Evolutionary conservation across 108 stramenopile genomes (phyloP).

Genomic region (Cyclotella baltica): DNA sequence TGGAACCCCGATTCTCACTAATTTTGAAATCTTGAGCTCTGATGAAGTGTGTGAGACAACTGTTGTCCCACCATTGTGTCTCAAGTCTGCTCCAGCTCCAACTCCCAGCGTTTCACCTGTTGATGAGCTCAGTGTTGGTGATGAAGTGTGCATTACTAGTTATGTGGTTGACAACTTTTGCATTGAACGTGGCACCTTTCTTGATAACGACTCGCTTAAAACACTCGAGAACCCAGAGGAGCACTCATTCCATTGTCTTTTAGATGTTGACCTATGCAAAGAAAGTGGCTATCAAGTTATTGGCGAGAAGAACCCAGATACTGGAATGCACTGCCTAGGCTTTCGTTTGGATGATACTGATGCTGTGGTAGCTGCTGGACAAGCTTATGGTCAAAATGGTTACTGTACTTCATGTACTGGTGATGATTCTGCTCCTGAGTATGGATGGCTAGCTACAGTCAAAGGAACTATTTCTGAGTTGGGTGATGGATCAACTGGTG

Average conservation of each 20-base stretch:
- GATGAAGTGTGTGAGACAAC: not conserved
- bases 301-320: slow-evolving; percentile 22
- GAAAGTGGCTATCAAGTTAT: slow-evolving; percentile 37
- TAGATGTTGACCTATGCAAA: slow-evolving; percentile 36
- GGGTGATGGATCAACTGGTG: slow-evolving; percentile 29
- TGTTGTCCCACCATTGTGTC: not conserved
- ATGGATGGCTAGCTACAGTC: slow-evolving; percentile 38
- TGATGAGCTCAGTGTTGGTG: too few relatives aligned
- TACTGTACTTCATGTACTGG: slow-evolving; percentile 32
- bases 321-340: slow-evolving; percentile 30
- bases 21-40: slow-evolving; percentile 19
- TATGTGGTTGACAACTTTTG: slow-evolving; percentile 55
- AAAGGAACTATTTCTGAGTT: slow-evolving; percentile 25
- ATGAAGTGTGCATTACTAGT: slow-evolving; percentile 47
- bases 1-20: slow-evolving; percentile 22
- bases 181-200: slow-evolving; percentile 42
- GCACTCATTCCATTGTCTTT: slow-evolving; percentile 52
- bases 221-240: slow-evolving; percentile 43
- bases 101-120: too few relatives aligned
- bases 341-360: slow-evolving; percentile 35
- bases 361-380: slow-evolving; percentile 16
- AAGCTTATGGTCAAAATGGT: slow-evolving; percentile 2
- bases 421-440: not conserved
- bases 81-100: not conserved
- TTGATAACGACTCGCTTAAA: slow-evolving; percentile 26